Evolutionary conservation across 805 yeast genomes (phyloP).

Genomic region (Kuraishia ogatae): DNA sequence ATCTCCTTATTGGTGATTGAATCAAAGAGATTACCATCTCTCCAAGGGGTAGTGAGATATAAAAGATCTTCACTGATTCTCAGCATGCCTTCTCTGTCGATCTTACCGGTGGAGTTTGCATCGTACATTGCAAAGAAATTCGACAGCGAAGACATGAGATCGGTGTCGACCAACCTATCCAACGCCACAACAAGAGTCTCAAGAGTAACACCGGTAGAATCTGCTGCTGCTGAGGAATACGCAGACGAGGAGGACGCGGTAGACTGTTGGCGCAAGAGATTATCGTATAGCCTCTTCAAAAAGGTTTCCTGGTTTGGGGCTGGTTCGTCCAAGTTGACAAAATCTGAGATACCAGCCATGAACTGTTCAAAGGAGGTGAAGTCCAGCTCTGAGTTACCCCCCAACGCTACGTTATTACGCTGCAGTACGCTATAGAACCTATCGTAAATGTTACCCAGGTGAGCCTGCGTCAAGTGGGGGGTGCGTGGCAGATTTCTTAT

Average conservation of each 20-base stretch:
- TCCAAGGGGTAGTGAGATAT: conserved; percentile 78
- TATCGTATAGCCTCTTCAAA: conserved; percentile 51
- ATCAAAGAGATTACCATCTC: conserved; percentile 64
- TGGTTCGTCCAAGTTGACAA: conserved; percentile 41
- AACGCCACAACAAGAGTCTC: conserved; percentile 68
- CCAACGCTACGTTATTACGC: conserved; percentile 44
- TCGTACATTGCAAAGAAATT: conserved; percentile 77
- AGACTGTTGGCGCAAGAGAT: conserved; percentile 29
- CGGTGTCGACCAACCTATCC: conserved; percentile 58
- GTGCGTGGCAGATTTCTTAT: conserved; percentile 77
- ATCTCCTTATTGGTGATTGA: conserved; percentile 51
- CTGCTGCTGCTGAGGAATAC: conserved; percentile 14
- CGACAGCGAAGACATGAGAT: conserved; percentile 70
- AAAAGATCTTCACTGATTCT: conserved; percentile 83
- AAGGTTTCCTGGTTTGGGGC: conserved; percentile 34
- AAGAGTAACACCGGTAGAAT: conserved; percentile 47
- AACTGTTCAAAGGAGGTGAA: conserved; percentile 63
- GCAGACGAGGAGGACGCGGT: conserved; percentile 21
- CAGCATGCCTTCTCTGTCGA: conserved; percentile 73
- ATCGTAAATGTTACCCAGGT: conserved; percentile 72
- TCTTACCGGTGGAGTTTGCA: conserved; percentile 42
- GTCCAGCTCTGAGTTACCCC: conserved; percentile 57
- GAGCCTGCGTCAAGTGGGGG: conserved; percentile 44
- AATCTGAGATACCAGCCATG: conserved; percentile 72
- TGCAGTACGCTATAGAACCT: conserved; percentile 71